phyloP scores from a whole-genome alignment of 768 basidiomycete genomes.

The Mycena amicta region DNA sequence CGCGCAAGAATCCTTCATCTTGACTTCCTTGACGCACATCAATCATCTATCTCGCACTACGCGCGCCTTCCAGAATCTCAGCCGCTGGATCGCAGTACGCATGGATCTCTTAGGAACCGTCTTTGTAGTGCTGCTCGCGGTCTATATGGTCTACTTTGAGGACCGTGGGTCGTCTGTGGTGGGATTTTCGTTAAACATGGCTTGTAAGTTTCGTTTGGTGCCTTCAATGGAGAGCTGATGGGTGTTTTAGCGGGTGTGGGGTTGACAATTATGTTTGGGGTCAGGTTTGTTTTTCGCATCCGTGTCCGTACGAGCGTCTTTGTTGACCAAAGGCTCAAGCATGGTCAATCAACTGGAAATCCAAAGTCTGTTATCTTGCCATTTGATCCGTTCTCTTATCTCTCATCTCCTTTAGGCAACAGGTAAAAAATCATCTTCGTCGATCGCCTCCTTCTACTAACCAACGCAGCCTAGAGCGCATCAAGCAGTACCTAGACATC shows the following conservation, averaged over 20 bases:
- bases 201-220: too few relatives aligned
- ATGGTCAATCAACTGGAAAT: constrained; percentile 48
- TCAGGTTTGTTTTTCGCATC: constrained; percentile 24
- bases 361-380: too few relatives aligned
- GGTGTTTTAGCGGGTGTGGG: too few relatives aligned
- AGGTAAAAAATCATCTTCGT: too few relatives aligned
- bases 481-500: constrained; percentile 64
- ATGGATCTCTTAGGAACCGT: constrained; percentile 59
- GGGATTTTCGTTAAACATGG: constrained; percentile 60
- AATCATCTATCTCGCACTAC: constrained; percentile 53
- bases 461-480: constrained; percentile 64
- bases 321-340: not conserved
- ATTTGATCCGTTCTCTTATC: too few relatives aligned
- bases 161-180: constrained; percentile 43
- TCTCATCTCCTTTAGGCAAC: too few relatives aligned
- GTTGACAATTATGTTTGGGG: constrained; percentile 58
- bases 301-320: not conserved
- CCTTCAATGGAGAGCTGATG: too few relatives aligned
- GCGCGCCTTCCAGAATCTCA: constrained; percentile 55
- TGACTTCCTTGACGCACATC: constrained; percentile 50
- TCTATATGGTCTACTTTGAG: constrained; percentile 52
- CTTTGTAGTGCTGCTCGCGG: constrained; percentile 58
- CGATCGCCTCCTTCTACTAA: too few relatives aligned
- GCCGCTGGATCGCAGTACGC: constrained; percentile 50
- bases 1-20: constrained; percentile 50